Percentiles rank a stretch among this genome's conserved stretches.
Evolutionary conservation across 345 rosid genomes (phyloP).

Genomic region (Trapa incisa): DNA sequence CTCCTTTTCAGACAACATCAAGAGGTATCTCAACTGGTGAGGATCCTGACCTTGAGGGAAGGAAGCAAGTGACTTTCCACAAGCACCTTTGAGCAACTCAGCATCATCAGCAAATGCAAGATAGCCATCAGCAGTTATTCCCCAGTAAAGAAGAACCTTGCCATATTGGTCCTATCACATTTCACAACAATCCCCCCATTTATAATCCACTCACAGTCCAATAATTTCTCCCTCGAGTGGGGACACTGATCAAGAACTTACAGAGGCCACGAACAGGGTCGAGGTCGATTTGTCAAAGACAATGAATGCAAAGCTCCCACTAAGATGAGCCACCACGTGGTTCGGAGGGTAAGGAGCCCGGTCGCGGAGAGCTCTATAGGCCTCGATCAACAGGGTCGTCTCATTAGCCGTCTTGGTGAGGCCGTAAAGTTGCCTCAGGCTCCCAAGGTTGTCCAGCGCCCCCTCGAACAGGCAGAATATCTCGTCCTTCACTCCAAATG

Average conservation of each 20-base stretch:
- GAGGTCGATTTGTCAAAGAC: slow-evolving; percentile 82
- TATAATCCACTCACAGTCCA: neutral
- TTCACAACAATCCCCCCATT: neutral
- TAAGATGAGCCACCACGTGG: slow-evolving; percentile 83
- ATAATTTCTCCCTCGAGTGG: too few relatives aligned
- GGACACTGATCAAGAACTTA: slow-evolving; percentile 4
- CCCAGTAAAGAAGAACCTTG: slow-evolving; percentile 91
- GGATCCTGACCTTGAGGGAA: slow-evolving; percentile 64
- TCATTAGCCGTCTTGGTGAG: slow-evolving; percentile 77
- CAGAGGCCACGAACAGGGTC: slow-evolving; percentile 63
- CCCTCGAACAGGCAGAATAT: slow-evolving; percentile 93
- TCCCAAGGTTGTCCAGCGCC: slow-evolving; percentile 79
- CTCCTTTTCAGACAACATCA: too few relatives aligned
- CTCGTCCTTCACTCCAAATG: slow-evolving; percentile 88
- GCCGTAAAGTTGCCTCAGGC: slow-evolving; percentile 86
- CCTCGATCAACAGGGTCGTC: slow-evolving; percentile 76
- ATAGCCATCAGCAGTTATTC: slow-evolving; percentile 88
- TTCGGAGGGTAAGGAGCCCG: slow-evolving; percentile 89
- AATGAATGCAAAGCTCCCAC: slow-evolving; percentile 73
- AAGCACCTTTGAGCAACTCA: slow-evolving; percentile 76
- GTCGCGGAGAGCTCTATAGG: slow-evolving; percentile 94
- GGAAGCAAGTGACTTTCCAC: slow-evolving; percentile 97
- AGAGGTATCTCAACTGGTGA: too few relatives aligned
- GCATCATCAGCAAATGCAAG: slow-evolving; percentile 82
- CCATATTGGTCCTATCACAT: slow-evolving; percentile 68